phyloP scores from a whole-genome alignment of 2,329 filamentous ascomycete species.

The Colletotrichum sp. region DNA sequence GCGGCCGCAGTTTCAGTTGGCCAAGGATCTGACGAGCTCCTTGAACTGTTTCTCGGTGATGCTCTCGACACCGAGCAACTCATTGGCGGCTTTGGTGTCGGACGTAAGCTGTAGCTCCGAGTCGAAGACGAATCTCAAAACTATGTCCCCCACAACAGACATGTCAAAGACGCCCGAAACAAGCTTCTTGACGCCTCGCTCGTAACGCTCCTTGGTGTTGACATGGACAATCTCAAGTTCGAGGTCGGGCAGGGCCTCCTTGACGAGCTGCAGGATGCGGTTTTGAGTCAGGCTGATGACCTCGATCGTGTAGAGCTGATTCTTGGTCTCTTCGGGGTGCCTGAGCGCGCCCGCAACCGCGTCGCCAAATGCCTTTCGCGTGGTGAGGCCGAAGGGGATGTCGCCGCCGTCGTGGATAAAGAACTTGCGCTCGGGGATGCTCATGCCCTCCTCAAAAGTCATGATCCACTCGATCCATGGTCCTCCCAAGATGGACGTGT shows the following conservation, averaged over 20 bases:
- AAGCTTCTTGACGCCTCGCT: background rate
- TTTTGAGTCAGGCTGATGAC: slow-evolving; percentile 55
- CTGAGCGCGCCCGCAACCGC: slow-evolving; percentile 52
- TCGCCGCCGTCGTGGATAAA: slow-evolving; percentile 56
- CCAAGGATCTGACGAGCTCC: background rate
- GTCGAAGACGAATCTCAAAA: background rate
- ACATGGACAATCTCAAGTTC: background rate
- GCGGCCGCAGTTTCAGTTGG: background rate
- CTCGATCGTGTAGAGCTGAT: slow-evolving; percentile 57
- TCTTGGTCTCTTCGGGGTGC: slow-evolving; percentile 51
- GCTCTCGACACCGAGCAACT: background rate
- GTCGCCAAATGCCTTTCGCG: slow-evolving; percentile 47
- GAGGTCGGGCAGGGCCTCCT: slow-evolving; percentile 20
- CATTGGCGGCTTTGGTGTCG: background rate
- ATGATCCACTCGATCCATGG: slow-evolving; percentile 38
- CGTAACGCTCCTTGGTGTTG: background rate
- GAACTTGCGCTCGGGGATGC: slow-evolving; percentile 26
- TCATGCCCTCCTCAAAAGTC: background rate
- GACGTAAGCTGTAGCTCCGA: background rate
- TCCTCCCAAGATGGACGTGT: slow-evolving; percentile 45
- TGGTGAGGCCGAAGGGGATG: slow-evolving; percentile 48
- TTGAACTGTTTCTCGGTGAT: background rate
- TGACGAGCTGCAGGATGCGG: slow-evolving; percentile 44
- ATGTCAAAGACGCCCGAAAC: background rate
- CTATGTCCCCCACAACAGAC: background rate